A percentile compares a stretch with the other conserved stretches of the same genome.
Evolutionary conservation across 176 grass and related monocot genomes (phyloP).

Genomic region (Dendrocalamus sinicus): DNA sequence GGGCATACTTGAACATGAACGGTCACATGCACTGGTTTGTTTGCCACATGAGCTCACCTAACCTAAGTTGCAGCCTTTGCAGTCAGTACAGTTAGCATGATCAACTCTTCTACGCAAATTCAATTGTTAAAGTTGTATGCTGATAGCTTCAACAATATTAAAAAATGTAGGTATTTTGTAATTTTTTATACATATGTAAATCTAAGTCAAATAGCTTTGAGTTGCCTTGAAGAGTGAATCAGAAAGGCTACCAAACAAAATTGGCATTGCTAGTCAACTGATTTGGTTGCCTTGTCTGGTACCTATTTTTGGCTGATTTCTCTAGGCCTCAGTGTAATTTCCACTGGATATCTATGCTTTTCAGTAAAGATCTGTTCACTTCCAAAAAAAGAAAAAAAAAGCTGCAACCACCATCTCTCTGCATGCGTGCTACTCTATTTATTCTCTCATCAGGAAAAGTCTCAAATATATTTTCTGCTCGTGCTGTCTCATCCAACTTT

Average conservation of each 20-base stretch:
- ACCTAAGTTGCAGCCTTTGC: not conserved
- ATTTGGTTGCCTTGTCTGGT: not conserved
- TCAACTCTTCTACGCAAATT: not conserved
- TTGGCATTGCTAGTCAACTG: not conserved
- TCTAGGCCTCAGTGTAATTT: constrained; percentile 10
- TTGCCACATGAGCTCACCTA: constrained; percentile 19
- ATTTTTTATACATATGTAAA: not conserved
- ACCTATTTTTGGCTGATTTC: constrained; percentile 12
- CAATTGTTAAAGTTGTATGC: not conserved
- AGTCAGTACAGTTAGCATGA: not conserved
- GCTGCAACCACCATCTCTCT: constrained; percentile 12
- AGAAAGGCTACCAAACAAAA: not conserved
- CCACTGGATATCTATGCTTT: not conserved
- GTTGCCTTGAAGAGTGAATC: constrained; percentile 16
- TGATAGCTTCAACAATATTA: not conserved
- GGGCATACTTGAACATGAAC: not conserved
- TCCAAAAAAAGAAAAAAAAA: constrained; percentile 21
- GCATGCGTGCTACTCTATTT: constrained; percentile 15
- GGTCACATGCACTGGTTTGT: constrained; percentile 19
- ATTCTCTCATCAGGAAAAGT: constrained; percentile 4
- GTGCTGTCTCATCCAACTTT: constrained; percentile 21
- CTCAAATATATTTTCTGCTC: not conserved
- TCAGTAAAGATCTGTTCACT: constrained; percentile 1
- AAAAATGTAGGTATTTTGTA: not conserved
- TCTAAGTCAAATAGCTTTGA: constrained; percentile 9